These are phyloP conservation scores for Ceratocystis smalleyi DNA, from an alignment of 2,329 filamentous ascomycete species.

Conservation along the genomic window DNA sequence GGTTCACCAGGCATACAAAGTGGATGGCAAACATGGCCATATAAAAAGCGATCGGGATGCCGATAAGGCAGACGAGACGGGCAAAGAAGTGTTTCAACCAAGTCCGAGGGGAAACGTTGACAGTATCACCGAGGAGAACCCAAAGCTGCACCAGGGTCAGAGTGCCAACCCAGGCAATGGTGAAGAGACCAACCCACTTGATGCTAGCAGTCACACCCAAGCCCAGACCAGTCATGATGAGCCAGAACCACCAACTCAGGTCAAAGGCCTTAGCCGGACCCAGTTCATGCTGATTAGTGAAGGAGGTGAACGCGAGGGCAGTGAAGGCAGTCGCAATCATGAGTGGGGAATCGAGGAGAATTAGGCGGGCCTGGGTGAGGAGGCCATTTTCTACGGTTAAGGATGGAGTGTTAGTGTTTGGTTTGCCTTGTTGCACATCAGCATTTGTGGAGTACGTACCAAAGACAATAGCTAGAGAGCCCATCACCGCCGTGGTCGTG, in stretches of 20 bases:
- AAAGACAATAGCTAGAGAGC: constrained; percentile 77
- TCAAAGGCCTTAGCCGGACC: constrained; percentile 78
- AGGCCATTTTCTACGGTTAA: constrained; percentile 69
- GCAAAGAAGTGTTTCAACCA: constrained; percentile 93
- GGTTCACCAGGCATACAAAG: constrained; percentile 83
- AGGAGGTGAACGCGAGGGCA: constrained; percentile 75
- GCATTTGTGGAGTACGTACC: constrained; percentile 40
- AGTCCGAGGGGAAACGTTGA: constrained; percentile 66
- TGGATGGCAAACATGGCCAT: constrained; percentile 96
- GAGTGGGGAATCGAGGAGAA: constrained; percentile 87
- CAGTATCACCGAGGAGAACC: constrained; percentile 80
- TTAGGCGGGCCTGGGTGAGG: constrained; percentile 84
- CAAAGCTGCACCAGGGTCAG: constrained; percentile 87
- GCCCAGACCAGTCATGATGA: constrained; percentile 68
- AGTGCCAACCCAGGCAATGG: constrained; percentile 90
- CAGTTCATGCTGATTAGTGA: constrained; percentile 92
- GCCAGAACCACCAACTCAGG: constrained; percentile 96
- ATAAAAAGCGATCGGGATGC: constrained; percentile 82
- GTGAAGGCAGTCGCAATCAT: constrained; percentile 89
- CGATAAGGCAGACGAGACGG: constrained; percentile 75
- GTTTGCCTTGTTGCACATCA: not conserved
- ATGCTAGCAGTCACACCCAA: constrained; percentile 85
- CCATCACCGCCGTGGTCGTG: constrained; percentile 68
- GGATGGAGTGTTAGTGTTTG: not conserved
- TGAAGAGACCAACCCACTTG: constrained; percentile 98